Evolutionary conservation across 306 rosid species (phyloP).

Genomic region (Dryas alaskensis): DNA sequence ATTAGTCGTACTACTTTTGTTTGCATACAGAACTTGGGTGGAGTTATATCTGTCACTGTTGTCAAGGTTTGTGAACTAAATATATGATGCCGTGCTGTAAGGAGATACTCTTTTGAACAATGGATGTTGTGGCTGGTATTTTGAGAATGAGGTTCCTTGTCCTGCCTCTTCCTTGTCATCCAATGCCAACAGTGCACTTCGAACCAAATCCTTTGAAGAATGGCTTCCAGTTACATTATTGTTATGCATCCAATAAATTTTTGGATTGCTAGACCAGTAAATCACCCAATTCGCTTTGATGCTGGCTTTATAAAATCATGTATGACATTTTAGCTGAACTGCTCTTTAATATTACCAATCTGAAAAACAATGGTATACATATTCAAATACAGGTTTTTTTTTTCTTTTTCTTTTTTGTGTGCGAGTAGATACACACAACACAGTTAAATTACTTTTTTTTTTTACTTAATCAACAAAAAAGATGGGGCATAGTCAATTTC

Average conservation of each 20-base stretch:
- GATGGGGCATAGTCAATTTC: not conserved
- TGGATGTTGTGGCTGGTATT: not conserved
- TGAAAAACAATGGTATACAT: not conserved
- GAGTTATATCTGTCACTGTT: not conserved
- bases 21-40: not conserved
- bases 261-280: not conserved
- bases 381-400: not conserved
- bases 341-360: too few species aligned
- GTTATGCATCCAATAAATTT: not conserved
- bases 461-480: not conserved
- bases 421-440: too few species aligned
- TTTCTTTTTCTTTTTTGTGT: not conserved
- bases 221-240: conserved; percentile 9
- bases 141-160: conserved; percentile 16
- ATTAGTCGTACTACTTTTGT: not conserved
- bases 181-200: conserved; percentile 8
- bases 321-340: not conserved
- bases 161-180: conserved; percentile 4
- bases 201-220: not conserved
- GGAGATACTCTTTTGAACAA: not conserved
- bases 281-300: not conserved
- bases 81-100: not conserved
- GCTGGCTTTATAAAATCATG: not conserved
- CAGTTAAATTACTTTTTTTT: too few species aligned
- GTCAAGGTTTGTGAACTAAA: not conserved